Conservation (phyloP, 1,139 yeast species). For the Petasospora fabianii region DNA sequence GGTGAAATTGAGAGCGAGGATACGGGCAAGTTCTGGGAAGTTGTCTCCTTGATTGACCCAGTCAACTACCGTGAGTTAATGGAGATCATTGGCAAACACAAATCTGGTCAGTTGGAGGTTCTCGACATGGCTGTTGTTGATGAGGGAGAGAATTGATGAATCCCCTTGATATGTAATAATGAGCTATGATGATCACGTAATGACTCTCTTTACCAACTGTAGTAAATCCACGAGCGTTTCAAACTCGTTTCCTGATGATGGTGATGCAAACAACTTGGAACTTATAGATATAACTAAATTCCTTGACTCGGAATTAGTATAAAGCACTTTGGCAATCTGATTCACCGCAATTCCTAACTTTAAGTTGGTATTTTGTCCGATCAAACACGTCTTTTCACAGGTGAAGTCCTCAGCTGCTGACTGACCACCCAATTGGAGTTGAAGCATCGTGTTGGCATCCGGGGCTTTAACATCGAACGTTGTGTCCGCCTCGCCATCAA, state of each 20-base stretch:
- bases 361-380: conserved; percentile 30
- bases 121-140: conserved; percentile 86
- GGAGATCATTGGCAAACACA: conserved; percentile 45
- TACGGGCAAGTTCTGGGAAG: conserved; percentile 49
- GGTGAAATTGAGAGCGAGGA: conserved; percentile 55
- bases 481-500: conserved; percentile 36
- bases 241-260: conserved; percentile 20
- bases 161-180: neutral
- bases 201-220: conserved; percentile 23
- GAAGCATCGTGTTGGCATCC: conserved; percentile 16
- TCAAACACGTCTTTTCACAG: conserved; percentile 24
- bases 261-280: conserved; percentile 34
- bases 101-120: conserved; percentile 70
- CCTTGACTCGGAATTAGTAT: conserved; percentile 23
- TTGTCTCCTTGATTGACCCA: conserved; percentile 81
- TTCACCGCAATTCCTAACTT: conserved; percentile 33
- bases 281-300: conserved; percentile 38
- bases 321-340: conserved; percentile 33
- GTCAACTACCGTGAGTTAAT: conserved; percentile 72
- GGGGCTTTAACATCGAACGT: conserved; percentile 35
- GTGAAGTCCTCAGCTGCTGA: conserved; percentile 14
- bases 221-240: conserved; percentile 28
- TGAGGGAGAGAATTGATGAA: conserved; percentile 40
- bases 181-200: neutral
- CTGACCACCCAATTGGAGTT: conserved; percentile 11